phyloP scores from a whole-genome alignment of 2,329 filamentous ascomycete species.

The Pseudogymnoascus sp. region DNA sequence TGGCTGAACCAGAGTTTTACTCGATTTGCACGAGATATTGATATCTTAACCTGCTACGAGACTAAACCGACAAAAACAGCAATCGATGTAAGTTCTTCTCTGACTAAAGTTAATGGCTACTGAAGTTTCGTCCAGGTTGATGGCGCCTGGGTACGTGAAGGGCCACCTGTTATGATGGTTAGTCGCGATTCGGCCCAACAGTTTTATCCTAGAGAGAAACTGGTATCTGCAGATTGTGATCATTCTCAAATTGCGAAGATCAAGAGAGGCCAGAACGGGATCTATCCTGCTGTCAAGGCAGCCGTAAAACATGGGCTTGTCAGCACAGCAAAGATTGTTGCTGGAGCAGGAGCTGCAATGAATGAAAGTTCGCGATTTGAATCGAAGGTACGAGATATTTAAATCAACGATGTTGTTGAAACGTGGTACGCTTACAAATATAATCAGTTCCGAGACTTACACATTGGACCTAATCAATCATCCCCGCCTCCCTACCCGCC shows the following conservation, averaged over 20 bases:
- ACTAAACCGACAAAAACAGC: slow-evolving; percentile 16
- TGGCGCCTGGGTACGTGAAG: slow-evolving; percentile 17
- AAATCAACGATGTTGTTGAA: neutral
- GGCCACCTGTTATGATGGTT: slow-evolving; percentile 16
- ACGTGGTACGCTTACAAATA: neutral
- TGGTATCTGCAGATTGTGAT: slow-evolving; percentile 13
- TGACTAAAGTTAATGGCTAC: neutral
- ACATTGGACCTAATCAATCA: neutral
- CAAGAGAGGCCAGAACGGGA: neutral
- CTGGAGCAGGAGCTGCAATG: neutral
- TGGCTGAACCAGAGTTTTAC: slow-evolving; percentile 19
- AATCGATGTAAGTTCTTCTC: slow-evolving; percentile 11
- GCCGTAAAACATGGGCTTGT: neutral
- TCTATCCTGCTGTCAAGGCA: neutral
- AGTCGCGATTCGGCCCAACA: slow-evolving; percentile 11
- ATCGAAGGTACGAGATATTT: neutral
- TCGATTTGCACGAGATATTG: slow-evolving; percentile 13
- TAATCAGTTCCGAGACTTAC: neutral
- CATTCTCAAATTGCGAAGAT: slow-evolving; percentile 19
- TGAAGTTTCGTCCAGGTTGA: neutral
- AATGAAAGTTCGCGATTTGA: neutral
- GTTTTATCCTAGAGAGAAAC: slow-evolving; percentile 12
- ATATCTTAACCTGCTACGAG: slow-evolving; percentile 21
- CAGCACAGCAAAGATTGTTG: neutral
- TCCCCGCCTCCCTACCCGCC: neutral